These are phyloP conservation scores for Colletotrichum aenigma DNA, from an alignment of 2,329 filamentous ascomycete species.

Conservation along the genomic window DNA sequence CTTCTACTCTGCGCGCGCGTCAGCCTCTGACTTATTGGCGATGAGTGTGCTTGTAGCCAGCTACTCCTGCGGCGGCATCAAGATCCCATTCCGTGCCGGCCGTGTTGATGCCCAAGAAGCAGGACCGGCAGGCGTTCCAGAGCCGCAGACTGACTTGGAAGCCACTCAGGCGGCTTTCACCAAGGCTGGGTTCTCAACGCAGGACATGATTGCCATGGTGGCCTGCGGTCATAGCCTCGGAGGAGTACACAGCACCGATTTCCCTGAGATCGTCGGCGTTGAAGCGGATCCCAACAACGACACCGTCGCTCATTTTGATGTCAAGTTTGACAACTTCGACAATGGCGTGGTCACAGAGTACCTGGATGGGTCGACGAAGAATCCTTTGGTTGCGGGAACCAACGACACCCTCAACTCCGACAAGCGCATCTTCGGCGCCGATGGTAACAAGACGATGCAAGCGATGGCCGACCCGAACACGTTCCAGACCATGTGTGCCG, in stretches of 20 bases:
- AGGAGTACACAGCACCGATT: slow-evolving; percentile 48
- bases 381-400: slow-evolving; percentile 44
- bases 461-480: slow-evolving; percentile 37
- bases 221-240: slow-evolving; percentile 39
- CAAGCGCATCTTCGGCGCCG: slow-evolving; percentile 44
- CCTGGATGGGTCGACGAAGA: slow-evolving; percentile 41
- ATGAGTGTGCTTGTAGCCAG: slow-evolving; percentile 24
- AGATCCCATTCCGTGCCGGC: slow-evolving; percentile 32
- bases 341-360: slow-evolving; percentile 48
- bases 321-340: slow-evolving; percentile 50
- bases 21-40: slow-evolving; percentile 28
- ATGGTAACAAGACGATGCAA: slow-evolving; percentile 48
- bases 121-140: slow-evolving; percentile 34
- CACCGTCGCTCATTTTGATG: slow-evolving; percentile 39
- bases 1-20: slow-evolving; percentile 22
- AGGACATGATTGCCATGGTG: slow-evolving; percentile 39
- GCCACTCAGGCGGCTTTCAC: slow-evolving; percentile 30
- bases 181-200: slow-evolving; percentile 32
- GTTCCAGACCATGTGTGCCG: slow-evolving; percentile 31
- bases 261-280: slow-evolving; percentile 37
- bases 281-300: slow-evolving; percentile 19
- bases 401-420: slow-evolving; percentile 46
- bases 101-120: slow-evolving; percentile 33
- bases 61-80: slow-evolving; percentile 23
- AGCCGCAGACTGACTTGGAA: slow-evolving; percentile 30